Base-by-base conservation (phyloP, 1,284 basidiomycete genomes). In the Porogramme epimiltina region DNA sequence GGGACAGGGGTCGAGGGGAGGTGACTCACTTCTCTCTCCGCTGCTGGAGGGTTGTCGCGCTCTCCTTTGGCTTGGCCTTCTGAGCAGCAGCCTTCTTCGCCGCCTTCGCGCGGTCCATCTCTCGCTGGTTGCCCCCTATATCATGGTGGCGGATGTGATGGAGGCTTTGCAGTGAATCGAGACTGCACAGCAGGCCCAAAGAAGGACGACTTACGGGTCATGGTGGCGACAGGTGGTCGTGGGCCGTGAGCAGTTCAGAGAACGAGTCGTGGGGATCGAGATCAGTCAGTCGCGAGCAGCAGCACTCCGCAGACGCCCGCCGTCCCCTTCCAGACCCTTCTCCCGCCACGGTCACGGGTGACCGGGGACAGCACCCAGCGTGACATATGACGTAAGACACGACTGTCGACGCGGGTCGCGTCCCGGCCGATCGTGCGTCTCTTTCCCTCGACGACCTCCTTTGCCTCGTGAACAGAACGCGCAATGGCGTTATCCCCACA, bases 81-180 rank as follows among this genome's bases (percentile, higher is more conserved):
- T 58, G 58, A 2, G 73, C 68, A 16, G 76, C 79, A 5, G 73
- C 70, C 69, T 89, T 90, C 74, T 91, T 91, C 73, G 84, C 82
- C 10, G 87, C 84, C 66, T 83, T 85, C 26, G 70, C 68, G 58
- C 89, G 87, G 68, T 87, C 89, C 69, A 73, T 77, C 16, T 91
- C 89, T 49, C 89, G 82, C 68, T 91, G 89, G 66, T 91, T 90
- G 61, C 89, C 89, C 65, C 89, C 89, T 91, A 62, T 19, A 49
- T 33, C 18, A 23, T 39, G 33, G 36, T 23, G 37, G 22, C 6
- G 25, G 43, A 45, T 19, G 40, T n/a, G 26, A 26, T 23, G 41
- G 22, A 15, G 25, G 37, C 26, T 47, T 55, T 56, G 49, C 31
- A 59, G 54, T 62, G 63, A 65, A 63, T 61, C 61, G 58, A 61